Base-by-base conservation (phyloP, 2,329 filamentous ascomycete genomes). In the Fusarium domesticum region DNA sequence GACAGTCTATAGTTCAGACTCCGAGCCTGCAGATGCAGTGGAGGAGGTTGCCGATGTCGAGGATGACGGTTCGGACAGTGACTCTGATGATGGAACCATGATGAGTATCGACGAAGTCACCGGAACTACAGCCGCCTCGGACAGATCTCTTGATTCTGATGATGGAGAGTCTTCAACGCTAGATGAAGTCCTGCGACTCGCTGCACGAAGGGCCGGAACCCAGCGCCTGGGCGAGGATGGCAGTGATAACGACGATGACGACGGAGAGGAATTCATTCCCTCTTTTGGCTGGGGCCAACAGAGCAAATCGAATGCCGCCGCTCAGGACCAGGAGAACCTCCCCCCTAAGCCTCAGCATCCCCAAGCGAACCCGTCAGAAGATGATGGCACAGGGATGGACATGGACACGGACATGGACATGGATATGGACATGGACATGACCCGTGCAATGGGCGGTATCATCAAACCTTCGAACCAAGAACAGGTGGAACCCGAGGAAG, bases 101-200 rank as follows among this genome's bases (percentile, higher is more conserved):
- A 89, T 91, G 83, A 92, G 84, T 28, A 72, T 95, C 35, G 88
- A 92, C 47, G 87, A 91, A 56, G 78, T 85, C 50, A 89, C 85
- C 2, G 80, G 81, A 23, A 83, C 80, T 18, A 87, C 85, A 14
- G 70, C 81, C 35, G 78, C 75, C 35, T 87, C 85, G 8, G 73
- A 75, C 3, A 77, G 78, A 30, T 74, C 68, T 38, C 74, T 74
- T 19, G 84, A 80, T 15, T 80, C 80, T 15, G 86, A 83, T 3
- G 66, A 83, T 3, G 66, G 62, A 40, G 88, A 87, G 6, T 90
- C 84, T 51, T 83, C 80, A 18, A 81, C 83, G 8, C 69, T 96
- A 6, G 89, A 96, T 43, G 83, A 87, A 51, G 87, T 85, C 12
- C 74, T 96, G 19, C 79, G 85, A 45, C 78, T 87, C 57, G 92